Base-by-base conservation (phyloP, 2,329 filamentous ascomycete genomes). In the Penicillium verrucosum region DNA sequence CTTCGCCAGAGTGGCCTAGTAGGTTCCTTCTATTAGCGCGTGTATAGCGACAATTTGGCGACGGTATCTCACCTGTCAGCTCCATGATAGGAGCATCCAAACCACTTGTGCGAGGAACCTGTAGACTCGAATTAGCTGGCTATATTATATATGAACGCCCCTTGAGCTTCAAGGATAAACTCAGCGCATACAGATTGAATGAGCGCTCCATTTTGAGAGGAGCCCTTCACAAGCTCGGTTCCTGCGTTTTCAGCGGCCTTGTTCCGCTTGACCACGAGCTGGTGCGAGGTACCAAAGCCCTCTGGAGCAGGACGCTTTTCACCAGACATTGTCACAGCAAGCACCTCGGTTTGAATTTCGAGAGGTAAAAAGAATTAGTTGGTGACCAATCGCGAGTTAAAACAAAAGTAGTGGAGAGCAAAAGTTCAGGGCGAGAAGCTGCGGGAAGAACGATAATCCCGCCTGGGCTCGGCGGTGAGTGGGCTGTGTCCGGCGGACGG, bases 31-130 rank as follows among this genome's bases (percentile, higher is more conserved):
- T 47, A 21, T 64, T 43, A 66, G 62, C 54, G 51, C 29, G 29
- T 53, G 44, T 32, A 9, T 27, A 42, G n/a, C 1, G 23, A 38
- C 40, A 3, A 25, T 32, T 46, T 30, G 30, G 21, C 29, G 36
- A 43, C 30, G 30, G 40, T n/a, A 80, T 79, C 70, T 85, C 84
- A 70, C 90, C 92, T 48, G 88, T 88, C 54, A 99, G 80, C 76
- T 97, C 91, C 92, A 97, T 97, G 43, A 97, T 88, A 1, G 93
- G 92, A 56, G 93, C 89, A 73, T 95, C 87, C 30, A 99, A 82
- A 51, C 84, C 86, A 72, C 91, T 95, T 45, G 91, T 92, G 66
- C 91, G 85, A 52, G 88, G 84, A 60, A 84, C 83, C 92, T 96
- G 75, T 46, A 60, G 44, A 43, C 27, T 58, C 57, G 51, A n/a